These are phyloP conservation scores for Colletotrichum caudatum DNA, from an alignment of 2,329 filamentous ascomycete species.

Conservation along the genomic window DNA sequence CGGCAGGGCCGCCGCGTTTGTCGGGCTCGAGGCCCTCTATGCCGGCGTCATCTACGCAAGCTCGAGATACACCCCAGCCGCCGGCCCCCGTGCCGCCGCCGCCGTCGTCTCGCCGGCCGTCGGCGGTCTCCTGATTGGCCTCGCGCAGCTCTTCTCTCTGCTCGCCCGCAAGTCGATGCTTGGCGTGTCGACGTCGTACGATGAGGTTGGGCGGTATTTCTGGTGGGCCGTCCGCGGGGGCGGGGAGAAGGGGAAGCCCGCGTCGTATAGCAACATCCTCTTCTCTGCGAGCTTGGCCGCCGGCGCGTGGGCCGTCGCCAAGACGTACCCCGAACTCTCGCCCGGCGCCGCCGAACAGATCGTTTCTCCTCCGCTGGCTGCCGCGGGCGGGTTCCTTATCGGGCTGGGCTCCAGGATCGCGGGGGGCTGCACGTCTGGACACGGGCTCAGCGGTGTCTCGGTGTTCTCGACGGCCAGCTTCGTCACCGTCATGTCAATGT, in stretches of 20 bases:
- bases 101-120: conserved; percentile 56
- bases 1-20: conserved; percentile 52
- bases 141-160: conserved; percentile 68
- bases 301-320: conserved; percentile 58
- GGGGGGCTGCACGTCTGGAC: conserved; percentile 76
- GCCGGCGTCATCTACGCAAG: conserved; percentile 55
- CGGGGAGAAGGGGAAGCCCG: conserved; percentile 45
- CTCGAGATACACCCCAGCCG: conserved; percentile 48
- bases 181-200: conserved; percentile 71
- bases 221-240: conserved; percentile 56
- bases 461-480: conserved; percentile 72
- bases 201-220: conserved; percentile 69
- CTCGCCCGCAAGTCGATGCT: conserved; percentile 65
- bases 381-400: conserved; percentile 68
- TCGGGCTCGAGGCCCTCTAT: conserved; percentile 58
- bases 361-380: conserved; percentile 55
- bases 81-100: conserved; percentile 46
- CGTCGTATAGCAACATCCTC: conserved; percentile 57
- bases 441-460: conserved; percentile 76
- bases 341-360: conserved; percentile 45
- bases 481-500: conserved; percentile 69
- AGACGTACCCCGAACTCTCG: conserved; percentile 49
- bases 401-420: conserved; percentile 71
- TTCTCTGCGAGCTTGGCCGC: conserved; percentile 65
- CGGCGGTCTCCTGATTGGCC: conserved; percentile 70